Base-by-base conservation (phyloP, 495 filamentous ascomycete species). In the Hypomontagnella submonticulosa region DNA sequence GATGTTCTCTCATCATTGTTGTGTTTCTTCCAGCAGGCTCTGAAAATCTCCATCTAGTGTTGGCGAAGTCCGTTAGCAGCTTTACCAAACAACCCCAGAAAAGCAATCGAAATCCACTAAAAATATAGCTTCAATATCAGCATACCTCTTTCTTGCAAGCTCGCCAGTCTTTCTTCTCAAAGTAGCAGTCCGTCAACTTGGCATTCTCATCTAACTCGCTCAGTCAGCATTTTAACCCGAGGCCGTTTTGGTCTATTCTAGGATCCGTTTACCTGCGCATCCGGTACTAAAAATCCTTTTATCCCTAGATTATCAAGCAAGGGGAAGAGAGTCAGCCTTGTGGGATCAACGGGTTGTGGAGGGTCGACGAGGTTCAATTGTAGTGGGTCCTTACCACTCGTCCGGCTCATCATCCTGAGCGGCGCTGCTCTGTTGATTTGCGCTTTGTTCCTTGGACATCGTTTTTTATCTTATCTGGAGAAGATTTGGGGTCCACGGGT, bases 271-370 rank as follows among this genome's bases (percentile, higher is more conserved):
- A 97, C 95, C 85, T 75, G 94, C 85, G 69, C 95, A 99, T 27
- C 95, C 95, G 4, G 95, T 98, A 77, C 92, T 97, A 79, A 91
- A 95, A 71, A 99, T 99, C 70, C 95, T 85, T 85, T 97, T 94
- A 80, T 99, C 92, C 81, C 81, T 83, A 69, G 61, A 38, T 30
- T 49, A 51, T 23, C 32, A 66, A 8, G 19, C 47, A 15, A 3
- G 4, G 32, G 32, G 20, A 53, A 40, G 1, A 11, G 34, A 34
- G 42, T 71, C 46, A 71, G 63, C 40, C n/a, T 8, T 15, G 7
- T 16, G 63, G 9, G 13, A 27, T 40, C 44, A 10, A 54, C 18
- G 37, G 37, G 30, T 48, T 34, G 38, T 42, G 11, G 10, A 11
- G 8, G 30, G 37, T 32, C 6, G 10, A 19, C 40, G 6, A 27